These are phyloP conservation scores for Scedosporium boydii DNA, from an alignment of 2,329 filamentous ascomycete genomes.

Conservation along the genomic window DNA sequence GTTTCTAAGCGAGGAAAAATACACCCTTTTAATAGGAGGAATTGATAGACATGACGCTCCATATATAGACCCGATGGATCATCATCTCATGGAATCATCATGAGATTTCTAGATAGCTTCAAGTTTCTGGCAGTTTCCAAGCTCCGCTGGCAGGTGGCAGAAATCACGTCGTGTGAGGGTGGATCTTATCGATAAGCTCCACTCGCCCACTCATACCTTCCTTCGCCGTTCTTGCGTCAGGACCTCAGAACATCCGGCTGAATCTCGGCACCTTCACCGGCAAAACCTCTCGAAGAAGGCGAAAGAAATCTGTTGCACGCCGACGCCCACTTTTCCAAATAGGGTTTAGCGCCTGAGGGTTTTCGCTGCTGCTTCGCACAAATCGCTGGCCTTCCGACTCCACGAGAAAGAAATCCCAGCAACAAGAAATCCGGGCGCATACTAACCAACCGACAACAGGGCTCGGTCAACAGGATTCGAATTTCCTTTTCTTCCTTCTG, in stretches of 20 bases:
- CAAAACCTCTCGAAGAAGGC: not conserved
- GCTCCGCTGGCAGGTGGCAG: not conserved
- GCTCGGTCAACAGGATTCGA: constrained; percentile 6
- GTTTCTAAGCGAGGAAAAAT: too few species aligned
- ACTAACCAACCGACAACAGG: constrained; percentile 6
- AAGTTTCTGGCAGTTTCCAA: not conserved
- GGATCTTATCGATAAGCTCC: not conserved
- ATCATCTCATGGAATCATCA: constrained; percentile 5
- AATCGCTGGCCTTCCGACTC: constrained; percentile 13
- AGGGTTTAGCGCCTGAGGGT: constrained; percentile 29
- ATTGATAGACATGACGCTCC: not conserved
- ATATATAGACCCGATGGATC: not conserved
- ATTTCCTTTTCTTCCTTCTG: constrained; percentile 4
- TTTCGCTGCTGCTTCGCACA: constrained; percentile 28
- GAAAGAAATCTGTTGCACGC: not conserved
- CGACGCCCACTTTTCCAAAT: constrained; percentile 13
- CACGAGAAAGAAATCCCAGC: constrained; percentile 7
- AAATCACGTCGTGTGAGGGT: not conserved
- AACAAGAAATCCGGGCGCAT: constrained; percentile 2
- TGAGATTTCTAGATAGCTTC: not conserved
- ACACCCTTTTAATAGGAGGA: too few species aligned
- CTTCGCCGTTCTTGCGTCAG: not conserved
- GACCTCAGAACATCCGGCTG: not conserved
- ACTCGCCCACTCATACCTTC: not conserved
- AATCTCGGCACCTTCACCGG: not conserved